A percentile compares a stretch with the other conserved stretches of the same genome.
These are phyloP conservation scores for Botrytis porri DNA, from an alignment of 2,329 filamentous ascomycete genomes.

Conservation along the genomic window DNA sequence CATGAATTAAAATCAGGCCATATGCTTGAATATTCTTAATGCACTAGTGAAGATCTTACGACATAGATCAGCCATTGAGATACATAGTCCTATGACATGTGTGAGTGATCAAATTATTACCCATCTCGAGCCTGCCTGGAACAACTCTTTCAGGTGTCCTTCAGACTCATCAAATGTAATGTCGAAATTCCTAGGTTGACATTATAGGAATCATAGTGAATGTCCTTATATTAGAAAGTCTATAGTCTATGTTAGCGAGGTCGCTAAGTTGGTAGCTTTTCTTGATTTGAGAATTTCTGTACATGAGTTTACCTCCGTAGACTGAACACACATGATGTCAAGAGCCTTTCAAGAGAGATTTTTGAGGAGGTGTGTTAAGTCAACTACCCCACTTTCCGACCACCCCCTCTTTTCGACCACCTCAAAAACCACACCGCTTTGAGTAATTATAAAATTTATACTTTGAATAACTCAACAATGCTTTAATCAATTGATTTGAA, in stretches of 20 bases:
- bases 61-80: no score
- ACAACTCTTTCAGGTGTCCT: background rate
- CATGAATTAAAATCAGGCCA: background rate
- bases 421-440: no score
- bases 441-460: no score
- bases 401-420: no score
- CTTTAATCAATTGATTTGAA: no score
- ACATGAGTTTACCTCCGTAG: background rate
- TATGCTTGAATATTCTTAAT: no score
- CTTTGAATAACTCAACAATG: no score
- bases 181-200: rapidly evolving
- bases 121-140: background rate
- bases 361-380: no score
- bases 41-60: no score
- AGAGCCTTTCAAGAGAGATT: no score
- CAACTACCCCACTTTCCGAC: no score
- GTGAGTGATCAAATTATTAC: background rate
- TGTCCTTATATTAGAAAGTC: background rate
- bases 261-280: background rate
- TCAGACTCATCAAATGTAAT: background rate
- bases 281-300: background rate
- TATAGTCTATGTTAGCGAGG: background rate
- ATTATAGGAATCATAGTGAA: background rate
- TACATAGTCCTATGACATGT: background rate
- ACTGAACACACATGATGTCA: background rate